Evolutionary conservation across 441 rosid genomes (phyloP).

Genomic region (Erodium trifolium): DNA sequence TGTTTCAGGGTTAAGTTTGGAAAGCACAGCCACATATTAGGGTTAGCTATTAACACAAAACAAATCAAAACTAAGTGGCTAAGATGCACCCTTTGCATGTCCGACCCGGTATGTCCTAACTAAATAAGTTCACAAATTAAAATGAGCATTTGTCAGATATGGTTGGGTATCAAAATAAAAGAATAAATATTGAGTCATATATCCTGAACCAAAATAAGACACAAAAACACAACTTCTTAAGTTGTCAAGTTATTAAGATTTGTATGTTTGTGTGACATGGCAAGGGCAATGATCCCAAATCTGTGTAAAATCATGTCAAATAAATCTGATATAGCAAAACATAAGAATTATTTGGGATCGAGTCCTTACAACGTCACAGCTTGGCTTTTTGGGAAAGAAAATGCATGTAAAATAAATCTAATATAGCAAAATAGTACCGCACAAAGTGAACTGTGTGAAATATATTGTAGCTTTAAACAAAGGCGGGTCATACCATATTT

Average conservation of each 20-base stretch:
- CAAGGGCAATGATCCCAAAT: too few species aligned
- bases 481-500: slow-evolving; percentile 54
- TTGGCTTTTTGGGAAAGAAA: neutral
- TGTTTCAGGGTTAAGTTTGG: neutral
- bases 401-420: neutral
- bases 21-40: neutral
- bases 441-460: neutral
- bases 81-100: slow-evolving; percentile 1
- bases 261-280: too few species aligned
- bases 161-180: neutral
- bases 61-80: neutral
- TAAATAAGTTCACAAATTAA: neutral
- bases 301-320: too few species aligned
- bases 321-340: too few species aligned
- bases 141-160: neutral
- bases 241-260: neutral
- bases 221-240: neutral
- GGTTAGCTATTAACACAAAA: neutral
- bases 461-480: neutral
- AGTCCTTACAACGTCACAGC: neutral
- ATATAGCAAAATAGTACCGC: neutral
- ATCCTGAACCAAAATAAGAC: slow-evolving; percentile 6
- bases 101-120: neutral
- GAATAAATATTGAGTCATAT: neutral
- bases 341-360: neutral